Evolutionary conservation across 2,329 filamentous ascomycete species (phyloP).

Genomic region (Trichophyton verrucosum): DNA sequence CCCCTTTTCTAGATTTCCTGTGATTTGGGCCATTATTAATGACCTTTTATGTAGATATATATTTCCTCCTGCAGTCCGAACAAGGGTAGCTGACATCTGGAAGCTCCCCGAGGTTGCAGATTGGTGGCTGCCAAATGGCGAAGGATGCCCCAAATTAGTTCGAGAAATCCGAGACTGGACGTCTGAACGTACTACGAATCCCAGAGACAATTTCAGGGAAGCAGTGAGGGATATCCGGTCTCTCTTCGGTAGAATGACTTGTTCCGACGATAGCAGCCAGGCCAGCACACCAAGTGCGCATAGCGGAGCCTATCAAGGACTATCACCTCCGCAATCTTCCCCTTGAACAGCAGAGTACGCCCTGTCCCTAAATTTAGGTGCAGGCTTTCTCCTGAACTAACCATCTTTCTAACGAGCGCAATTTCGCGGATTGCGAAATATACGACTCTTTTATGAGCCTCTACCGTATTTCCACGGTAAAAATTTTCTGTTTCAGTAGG

Average conservation of each 20-base stretch:
- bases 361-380: too few relatives aligned
- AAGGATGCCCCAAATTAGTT: slow-evolving; percentile 61
- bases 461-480: too few relatives aligned
- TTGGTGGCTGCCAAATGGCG: slow-evolving; percentile 84
- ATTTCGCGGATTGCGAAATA: too few relatives aligned
- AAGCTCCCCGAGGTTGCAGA: slow-evolving; percentile 55
- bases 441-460: too few relatives aligned
- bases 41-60: slow-evolving; percentile 53
- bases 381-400: too few relatives aligned
- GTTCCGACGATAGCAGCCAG: slow-evolving; percentile 34
- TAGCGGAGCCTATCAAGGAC: slow-evolving; percentile 3
- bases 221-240: slow-evolving; percentile 63
- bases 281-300: slow-evolving; percentile 18
- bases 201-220: slow-evolving; percentile 42
- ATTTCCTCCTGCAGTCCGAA: slow-evolving; percentile 61
- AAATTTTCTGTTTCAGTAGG: too few relatives aligned
- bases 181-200: slow-evolving; percentile 55
- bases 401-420: too few relatives aligned
- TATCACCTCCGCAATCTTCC: slow-evolving; percentile 7
- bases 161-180: slow-evolving; percentile 69
- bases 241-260: slow-evolving; percentile 53
- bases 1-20: too few relatives aligned
- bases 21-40: too few relatives aligned
- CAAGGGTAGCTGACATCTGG: slow-evolving; percentile 65
- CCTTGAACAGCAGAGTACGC: background rate